Conservation (phyloP, 768 basidiomycete genomes). For the Russula emetica region DNA sequence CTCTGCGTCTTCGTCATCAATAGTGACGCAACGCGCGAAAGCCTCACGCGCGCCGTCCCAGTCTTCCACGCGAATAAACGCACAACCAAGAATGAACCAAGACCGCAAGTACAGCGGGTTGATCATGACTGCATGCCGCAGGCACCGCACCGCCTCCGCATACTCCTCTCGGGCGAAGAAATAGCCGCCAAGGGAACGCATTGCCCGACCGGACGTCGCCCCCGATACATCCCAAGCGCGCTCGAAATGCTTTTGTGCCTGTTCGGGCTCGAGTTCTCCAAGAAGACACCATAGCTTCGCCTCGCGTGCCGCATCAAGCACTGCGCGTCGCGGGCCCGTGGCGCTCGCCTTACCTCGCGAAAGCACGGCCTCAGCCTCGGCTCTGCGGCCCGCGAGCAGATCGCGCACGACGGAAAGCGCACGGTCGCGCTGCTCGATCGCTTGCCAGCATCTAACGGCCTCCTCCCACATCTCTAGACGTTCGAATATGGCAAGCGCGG, state of each 20-base stretch:
- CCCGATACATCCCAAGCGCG: slow-evolving; percentile 80
- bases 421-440: slow-evolving; percentile 73
- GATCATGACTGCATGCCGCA: slow-evolving; percentile 75
- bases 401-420: slow-evolving; percentile 80
- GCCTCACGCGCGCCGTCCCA: slow-evolving; percentile 83
- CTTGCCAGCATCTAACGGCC: slow-evolving; percentile 81
- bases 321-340: slow-evolving; percentile 40
- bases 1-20: slow-evolving; percentile 96
- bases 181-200: slow-evolving; percentile 85
- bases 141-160: slow-evolving; percentile 54
- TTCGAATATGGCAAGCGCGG: slow-evolving; percentile 91
- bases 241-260: slow-evolving; percentile 69
- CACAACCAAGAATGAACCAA: slow-evolving; percentile 97
- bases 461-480: slow-evolving; percentile 99
- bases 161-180: slow-evolving; percentile 70
- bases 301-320: slow-evolving; percentile 63
- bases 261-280: slow-evolving; percentile 80
- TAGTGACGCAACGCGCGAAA: slow-evolving; percentile 78
- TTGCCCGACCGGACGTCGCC: slow-evolving; percentile 80
- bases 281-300: slow-evolving; percentile 95
- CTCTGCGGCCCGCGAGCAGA: slow-evolving; percentile 74
- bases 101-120: slow-evolving; percentile 83
- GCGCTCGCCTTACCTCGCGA: slow-evolving; percentile 49
- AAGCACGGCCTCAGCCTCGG: slow-evolving; percentile 74
- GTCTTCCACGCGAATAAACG: slow-evolving; percentile 71